phyloP scores from a whole-genome alignment of 768 basidiomycete genomes.

The Hygrophorus pudorinus region DNA sequence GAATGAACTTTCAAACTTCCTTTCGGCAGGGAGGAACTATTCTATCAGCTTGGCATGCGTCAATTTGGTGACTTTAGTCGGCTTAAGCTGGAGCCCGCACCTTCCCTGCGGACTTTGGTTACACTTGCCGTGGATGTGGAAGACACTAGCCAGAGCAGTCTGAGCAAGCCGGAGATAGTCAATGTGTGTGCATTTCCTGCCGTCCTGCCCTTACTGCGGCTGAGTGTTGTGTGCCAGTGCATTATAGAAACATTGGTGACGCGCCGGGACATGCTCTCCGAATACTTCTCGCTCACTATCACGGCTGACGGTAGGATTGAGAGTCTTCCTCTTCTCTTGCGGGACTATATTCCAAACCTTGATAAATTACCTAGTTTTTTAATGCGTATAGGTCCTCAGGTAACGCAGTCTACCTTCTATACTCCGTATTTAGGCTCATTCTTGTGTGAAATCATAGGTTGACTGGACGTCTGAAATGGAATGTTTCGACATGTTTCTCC shows the following conservation, averaged over 20 bases:
- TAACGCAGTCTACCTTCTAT: conserved; percentile 22
- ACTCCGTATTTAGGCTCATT: no score
- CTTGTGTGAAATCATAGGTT: conserved; percentile 39
- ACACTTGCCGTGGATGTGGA: conserved; percentile 72
- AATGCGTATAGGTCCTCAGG: conserved; percentile 89
- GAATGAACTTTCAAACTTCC: conserved; percentile 1
- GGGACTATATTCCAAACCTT: conserved; percentile 84
- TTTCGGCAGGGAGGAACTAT: conserved; percentile 70
- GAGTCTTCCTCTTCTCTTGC: conserved; percentile 71
- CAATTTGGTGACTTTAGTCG: conserved; percentile 82
- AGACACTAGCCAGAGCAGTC: conserved; percentile 39
- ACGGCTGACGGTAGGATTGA: conserved; percentile 57
- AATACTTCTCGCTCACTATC: conserved; percentile 82
- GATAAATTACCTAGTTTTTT: conserved; percentile 84
- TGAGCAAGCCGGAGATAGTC: conserved; percentile 55
- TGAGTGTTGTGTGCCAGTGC: conserved; percentile 30
- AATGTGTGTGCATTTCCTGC: conserved; percentile 51
- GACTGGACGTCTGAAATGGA: conserved; percentile 78
- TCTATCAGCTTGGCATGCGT: conserved; percentile 86
- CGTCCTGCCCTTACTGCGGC: background rate
- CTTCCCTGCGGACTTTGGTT: conserved; percentile 58
- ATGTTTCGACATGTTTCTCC: conserved; percentile 80
- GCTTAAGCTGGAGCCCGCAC: conserved; percentile 76
- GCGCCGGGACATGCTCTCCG: conserved; percentile 75
- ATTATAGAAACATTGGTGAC: conserved; percentile 52